Conservation (phyloP, 139 green algal species). For the Edaphochlamys debaryana region DNA sequence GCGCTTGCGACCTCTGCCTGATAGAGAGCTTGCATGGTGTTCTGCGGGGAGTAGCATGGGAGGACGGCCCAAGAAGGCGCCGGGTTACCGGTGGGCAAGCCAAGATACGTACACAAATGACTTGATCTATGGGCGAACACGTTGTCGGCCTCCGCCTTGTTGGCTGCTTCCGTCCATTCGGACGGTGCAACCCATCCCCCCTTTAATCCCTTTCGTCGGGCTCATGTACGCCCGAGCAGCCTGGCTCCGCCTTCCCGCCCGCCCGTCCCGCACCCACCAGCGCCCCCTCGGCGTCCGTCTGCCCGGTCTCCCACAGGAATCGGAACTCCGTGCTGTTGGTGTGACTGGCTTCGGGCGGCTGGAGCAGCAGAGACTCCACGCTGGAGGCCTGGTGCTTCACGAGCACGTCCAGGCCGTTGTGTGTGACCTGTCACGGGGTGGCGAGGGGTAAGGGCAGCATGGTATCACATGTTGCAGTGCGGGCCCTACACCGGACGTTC, state of each 20-base stretch:
- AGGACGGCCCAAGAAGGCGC: neutral
- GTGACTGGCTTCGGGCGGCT: neutral
- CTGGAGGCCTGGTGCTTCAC: neutral
- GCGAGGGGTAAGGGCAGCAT: no score
- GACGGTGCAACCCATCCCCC: no score
- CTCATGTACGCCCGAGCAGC: neutral
- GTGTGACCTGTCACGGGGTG: constrained; percentile 22
- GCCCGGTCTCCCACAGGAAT: neutral
- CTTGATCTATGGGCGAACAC: no score
- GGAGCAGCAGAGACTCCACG: neutral
- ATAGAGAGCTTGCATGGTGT: no score
- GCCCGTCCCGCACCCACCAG: neutral
- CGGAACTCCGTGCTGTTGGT: constrained; percentile 25
- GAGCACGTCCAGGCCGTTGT: constrained; percentile 34
- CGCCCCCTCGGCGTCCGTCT: neutral
- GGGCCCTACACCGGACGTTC: no score
- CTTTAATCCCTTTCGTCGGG: no score
- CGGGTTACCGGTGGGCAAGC: no score
- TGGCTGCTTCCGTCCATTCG: no score
- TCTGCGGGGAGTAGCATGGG: neutral
- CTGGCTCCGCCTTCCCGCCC: neutral
- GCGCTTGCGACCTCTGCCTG: neutral
- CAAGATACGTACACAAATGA: neutral
- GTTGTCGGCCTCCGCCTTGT: no score
- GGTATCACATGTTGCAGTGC: no score